Evolutionary conservation across 352 stramenopile genomes (phyloP).

Genomic region (Thalassiosira delicatula): DNA sequence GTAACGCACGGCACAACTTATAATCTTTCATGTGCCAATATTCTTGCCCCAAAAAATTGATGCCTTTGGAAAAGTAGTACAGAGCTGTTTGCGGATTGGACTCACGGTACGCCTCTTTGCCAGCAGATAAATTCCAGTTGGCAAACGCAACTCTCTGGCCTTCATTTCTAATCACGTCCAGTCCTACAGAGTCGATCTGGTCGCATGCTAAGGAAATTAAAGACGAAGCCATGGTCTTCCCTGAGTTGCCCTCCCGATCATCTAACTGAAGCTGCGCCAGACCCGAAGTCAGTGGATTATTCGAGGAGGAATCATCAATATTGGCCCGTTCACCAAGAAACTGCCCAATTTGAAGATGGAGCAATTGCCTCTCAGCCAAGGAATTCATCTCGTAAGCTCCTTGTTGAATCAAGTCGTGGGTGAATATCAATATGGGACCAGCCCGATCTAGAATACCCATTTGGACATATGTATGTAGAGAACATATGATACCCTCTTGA

Average conservation of each 20-base stretch:
- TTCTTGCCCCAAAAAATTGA: conserved; percentile 4
- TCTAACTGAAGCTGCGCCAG: conserved; percentile 15
- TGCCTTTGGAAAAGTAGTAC: conserved; percentile 14
- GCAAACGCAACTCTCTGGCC: not conserved
- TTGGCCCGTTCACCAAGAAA: conserved; percentile 13
- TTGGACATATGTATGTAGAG: not conserved
- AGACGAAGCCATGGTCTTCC: not conserved
- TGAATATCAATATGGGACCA: conserved; percentile 4
- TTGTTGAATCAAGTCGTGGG: conserved; percentile 24
- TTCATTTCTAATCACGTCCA: not conserved
- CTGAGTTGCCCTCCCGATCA: conserved; percentile 10
- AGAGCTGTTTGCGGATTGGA: conserved; percentile 8
- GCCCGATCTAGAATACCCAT: conserved; percentile 22
- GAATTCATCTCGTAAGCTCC: not conserved
- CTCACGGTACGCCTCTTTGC: not conserved
- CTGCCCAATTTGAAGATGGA: conserved; percentile 1
- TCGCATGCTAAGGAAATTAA: conserved; percentile 17
- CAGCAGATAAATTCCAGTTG: conserved; percentile 14
- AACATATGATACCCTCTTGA: conserved; percentile 2
- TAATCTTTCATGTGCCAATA: not conserved
- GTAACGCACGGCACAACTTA: conserved; percentile 4
- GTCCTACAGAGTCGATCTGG: not conserved
- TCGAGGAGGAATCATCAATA: conserved; percentile 5
- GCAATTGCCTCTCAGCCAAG: not conserved
- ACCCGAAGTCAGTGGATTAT: not conserved